phyloP scores from a whole-genome alignment of 805 yeast species.

The Nakazawaea ernobii region DNA sequence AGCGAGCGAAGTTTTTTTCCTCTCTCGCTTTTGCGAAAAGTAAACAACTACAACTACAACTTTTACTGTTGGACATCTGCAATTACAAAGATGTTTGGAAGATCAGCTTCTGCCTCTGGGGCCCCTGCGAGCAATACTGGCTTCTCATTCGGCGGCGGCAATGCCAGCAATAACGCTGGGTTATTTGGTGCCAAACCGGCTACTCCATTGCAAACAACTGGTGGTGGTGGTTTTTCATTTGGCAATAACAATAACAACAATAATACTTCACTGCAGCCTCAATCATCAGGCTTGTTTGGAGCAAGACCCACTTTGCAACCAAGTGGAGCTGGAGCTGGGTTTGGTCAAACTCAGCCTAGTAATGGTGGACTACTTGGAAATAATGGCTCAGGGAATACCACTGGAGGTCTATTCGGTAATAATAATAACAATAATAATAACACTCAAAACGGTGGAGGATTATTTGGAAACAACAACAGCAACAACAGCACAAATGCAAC shows the following conservation, averaged over 20 bases:
- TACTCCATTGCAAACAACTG: not conserved
- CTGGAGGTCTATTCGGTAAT: no score
- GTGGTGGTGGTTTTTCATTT: slow-evolving; percentile 7
- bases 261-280: not conserved
- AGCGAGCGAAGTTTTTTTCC: no score
- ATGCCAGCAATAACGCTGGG: not conserved
- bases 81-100: slow-evolving; percentile 4
- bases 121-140: not conserved
- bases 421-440: no score
- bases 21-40: not conserved
- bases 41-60: not conserved
- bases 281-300: slow-evolving; percentile 2
- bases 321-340: slow-evolving; percentile 8
- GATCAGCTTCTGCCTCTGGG: slow-evolving; percentile 5
- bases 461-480: slow-evolving; percentile 12
- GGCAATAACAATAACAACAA: not conserved
- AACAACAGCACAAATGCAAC: not conserved
- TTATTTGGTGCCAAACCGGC: slow-evolving; percentile 2
- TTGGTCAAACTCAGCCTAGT: no score
- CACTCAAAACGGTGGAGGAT: slow-evolving; percentile 13
- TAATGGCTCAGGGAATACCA: no score
- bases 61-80: no score
- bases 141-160: slow-evolving; percentile 5
- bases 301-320: not conserved
- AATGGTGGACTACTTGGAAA: no score